Percentiles rank a stretch among this genome's conserved stretches.
Evolutionary conservation across 371 early-diverging fungal species (phyloP).

Genomic region (Blakeslea trispora): DNA sequence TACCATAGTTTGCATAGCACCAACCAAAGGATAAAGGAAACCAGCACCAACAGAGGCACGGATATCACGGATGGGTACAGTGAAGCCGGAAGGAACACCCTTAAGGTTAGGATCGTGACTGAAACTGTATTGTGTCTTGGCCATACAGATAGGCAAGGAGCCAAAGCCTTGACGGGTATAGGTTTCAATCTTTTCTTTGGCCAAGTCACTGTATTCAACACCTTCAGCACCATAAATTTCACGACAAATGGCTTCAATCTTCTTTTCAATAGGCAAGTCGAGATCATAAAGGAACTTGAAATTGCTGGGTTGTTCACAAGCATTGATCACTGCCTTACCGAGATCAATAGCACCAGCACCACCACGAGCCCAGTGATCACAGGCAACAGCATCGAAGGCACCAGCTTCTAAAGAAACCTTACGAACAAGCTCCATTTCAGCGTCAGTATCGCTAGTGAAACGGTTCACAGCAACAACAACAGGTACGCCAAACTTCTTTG

Average conservation of each 20-base stretch:
- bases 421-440: slow-evolving; percentile 84
- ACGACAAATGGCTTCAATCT: slow-evolving; percentile 89
- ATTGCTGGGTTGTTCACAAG: slow-evolving; percentile 59
- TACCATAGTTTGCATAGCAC: slow-evolving; percentile 94
- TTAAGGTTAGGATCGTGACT: slow-evolving; percentile 91
- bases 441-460: slow-evolving; percentile 86
- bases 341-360: slow-evolving; percentile 89
- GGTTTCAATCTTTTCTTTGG: slow-evolving; percentile 78
- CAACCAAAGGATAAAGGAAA: slow-evolving; percentile 94
- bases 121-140: slow-evolving; percentile 94
- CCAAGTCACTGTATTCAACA: slow-evolving; percentile 78
- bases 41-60: slow-evolving; percentile 97
- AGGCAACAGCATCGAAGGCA: slow-evolving; percentile 82
- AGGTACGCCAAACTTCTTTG: slow-evolving; percentile 85
- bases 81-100: slow-evolving; percentile 92
- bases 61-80: slow-evolving; percentile 92
- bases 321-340: slow-evolving; percentile 81
- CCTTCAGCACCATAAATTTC: slow-evolving; percentile 95
- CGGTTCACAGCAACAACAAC: slow-evolving; percentile 95
- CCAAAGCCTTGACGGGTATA: slow-evolving; percentile 86
- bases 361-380: slow-evolving; percentile 93
- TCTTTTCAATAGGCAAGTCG: slow-evolving; percentile 73
- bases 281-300: slow-evolving; percentile 91
- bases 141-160: slow-evolving; percentile 95
- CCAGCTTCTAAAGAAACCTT: slow-evolving; percentile 78